Percentiles rank a stretch among this genome's conserved stretches.
Evolutionary conservation across 768 basidiomycete species (phyloP).

Genomic region (Auriculariales sp.): DNA sequence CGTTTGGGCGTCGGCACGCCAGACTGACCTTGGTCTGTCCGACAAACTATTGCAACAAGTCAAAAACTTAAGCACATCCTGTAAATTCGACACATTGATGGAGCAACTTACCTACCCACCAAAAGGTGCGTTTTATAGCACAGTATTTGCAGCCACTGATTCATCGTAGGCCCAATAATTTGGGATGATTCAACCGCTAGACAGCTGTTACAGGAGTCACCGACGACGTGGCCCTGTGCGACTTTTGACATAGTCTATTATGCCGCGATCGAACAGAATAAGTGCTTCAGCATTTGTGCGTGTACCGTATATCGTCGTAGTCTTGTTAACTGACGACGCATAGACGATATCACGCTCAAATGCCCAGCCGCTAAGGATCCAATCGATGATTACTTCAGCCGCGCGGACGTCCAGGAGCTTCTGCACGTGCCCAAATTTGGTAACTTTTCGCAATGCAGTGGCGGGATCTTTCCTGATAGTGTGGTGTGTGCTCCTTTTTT

Average conservation of each 20-base stretch:
- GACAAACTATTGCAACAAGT: background rate
- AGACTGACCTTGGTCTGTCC: background rate
- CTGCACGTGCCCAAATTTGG: background rate
- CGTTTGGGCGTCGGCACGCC: background rate
- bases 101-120: background rate
- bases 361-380: background rate
- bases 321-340: background rate
- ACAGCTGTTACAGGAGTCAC: too few species aligned
- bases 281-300: background rate
- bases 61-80: background rate
- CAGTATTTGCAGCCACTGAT: too few species aligned
- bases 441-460: background rate
- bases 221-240: background rate
- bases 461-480: too few species aligned
- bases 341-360: background rate
- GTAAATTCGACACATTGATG: background rate
- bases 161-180: too few species aligned
- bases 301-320: background rate
- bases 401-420: slow-evolving; percentile 2
- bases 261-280: background rate
- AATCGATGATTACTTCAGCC: slow-evolving; percentile 2
- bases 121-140: background rate
- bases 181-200: too few species aligned
- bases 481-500: too few species aligned
- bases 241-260: background rate